Evolutionary conservation across 2,329 filamentous ascomycete genomes (phyloP).

Genomic region (Talaromyces pinophilus): DNA sequence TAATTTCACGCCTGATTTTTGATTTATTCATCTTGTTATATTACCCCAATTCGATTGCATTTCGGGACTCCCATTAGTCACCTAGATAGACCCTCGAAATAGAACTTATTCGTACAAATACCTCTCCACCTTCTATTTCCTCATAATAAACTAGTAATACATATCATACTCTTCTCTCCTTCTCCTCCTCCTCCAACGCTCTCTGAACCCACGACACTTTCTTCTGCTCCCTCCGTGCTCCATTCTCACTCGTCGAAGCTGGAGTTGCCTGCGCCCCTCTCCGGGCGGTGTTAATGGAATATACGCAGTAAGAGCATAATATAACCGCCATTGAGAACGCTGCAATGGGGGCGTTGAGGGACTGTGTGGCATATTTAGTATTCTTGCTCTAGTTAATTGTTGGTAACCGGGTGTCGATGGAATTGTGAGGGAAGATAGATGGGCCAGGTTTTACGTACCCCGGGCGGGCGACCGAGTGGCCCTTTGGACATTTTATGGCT

Average conservation of each 20-base stretch:
- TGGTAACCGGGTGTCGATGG: background rate
- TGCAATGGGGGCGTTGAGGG: conserved; percentile 13
- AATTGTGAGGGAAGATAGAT: background rate
- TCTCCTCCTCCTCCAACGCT: conserved; percentile 1
- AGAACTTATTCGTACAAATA: background rate
- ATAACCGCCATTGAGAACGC: conserved; percentile 8
- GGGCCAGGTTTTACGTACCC: conserved; percentile 3
- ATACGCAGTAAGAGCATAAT: conserved; percentile 7
- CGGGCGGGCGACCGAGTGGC: conserved; percentile 11
- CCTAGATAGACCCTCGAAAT: background rate
- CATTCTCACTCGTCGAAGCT: background rate
- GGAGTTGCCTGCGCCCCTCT: conserved; percentile 1
- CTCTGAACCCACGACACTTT: conserved; percentile 2
- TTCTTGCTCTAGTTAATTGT: background rate
- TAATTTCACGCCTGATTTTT: background rate
- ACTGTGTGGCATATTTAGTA: background rate
- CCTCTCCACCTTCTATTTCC: background rate
- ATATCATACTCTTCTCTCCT: background rate
- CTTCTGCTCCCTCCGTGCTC: background rate
- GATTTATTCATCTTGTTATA: background rate
- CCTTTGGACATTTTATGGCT: background rate
- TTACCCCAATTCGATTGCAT: background rate
- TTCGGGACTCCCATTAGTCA: background rate
- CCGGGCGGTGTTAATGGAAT: conserved; percentile 2
- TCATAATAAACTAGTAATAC: background rate